Base-by-base conservation (phyloP, 2,329 filamentous ascomycete genomes). In the Talaromyces rugulosus region DNA sequence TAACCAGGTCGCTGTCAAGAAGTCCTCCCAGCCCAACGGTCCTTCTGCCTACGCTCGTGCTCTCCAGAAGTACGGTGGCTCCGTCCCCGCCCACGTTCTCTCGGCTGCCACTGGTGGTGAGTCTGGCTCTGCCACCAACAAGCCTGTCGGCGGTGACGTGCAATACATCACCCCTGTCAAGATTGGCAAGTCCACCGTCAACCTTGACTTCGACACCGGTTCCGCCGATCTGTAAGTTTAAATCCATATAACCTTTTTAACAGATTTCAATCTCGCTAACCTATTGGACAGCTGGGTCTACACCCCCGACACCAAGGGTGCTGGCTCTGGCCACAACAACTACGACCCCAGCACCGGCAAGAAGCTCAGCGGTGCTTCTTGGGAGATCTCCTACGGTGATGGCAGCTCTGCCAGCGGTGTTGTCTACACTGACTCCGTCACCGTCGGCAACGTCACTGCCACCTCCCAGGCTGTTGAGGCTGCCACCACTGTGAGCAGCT, bases 151-250 rank as follows among this genome's bases (percentile, higher is more conserved):
- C n/a, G 74, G 79, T 55, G 86, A 89, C 65, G 75, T 77, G 3
- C 81, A 87, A 70, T 89, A 87, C 62, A 75, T 87, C 33, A 81
- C 83, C 61, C 85, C 87, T 0, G 84, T 92, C 54, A 81, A 78
- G 2, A 78, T 92, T 64, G 90, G 89, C 52, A 76, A 82, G 70
- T 85, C 88, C 67, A 83, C 78, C 3, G 71, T 91, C 65, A 82
- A 86, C 63, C 72, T 92, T 63, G 88, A 91, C 71, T 83, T 92
- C 63, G 90, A 92, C 66, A 92, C 89, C 14, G 88, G 81, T 65
- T 89, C 80, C 65, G 81, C 86, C 50, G 87, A 89, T 75, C 83
- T 90, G 88, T 86, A 74, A 77, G 83, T 30, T 14, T 34, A 1
- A 34, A 14, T 14, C 2, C 23, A 23, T 5, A 31, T 56, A 16